phyloP scores from a whole-genome alignment of 2,329 filamentous ascomycete species.

The Botryosphaeria agaves region DNA sequence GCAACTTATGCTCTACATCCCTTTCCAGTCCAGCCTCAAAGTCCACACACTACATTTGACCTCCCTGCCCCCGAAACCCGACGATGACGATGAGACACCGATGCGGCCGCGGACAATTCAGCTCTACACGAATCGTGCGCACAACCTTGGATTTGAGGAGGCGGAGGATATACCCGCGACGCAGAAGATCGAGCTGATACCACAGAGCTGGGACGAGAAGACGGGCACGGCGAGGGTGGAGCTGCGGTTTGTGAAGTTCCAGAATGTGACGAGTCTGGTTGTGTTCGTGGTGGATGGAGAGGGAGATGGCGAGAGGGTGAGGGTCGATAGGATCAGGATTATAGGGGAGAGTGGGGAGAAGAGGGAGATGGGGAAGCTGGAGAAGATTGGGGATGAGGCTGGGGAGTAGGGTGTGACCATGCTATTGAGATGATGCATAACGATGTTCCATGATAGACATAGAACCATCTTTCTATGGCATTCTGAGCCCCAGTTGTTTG shows the following conservation, averaged over 20 bases:
- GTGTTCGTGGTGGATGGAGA: slow-evolving; percentile 73
- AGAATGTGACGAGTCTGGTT: slow-evolving; percentile 74
- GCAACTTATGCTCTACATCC: slow-evolving; percentile 83
- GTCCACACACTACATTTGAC: slow-evolving; percentile 79
- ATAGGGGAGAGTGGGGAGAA: slow-evolving; percentile 86
- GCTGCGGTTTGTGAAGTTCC: slow-evolving; percentile 92
- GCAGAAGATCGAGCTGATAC: slow-evolving; percentile 58
- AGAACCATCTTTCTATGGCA: too few species aligned
- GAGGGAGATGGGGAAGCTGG: slow-evolving; percentile 80
- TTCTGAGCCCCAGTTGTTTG: too few species aligned
- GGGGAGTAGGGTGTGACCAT: background rate
- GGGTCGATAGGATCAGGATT: slow-evolving; percentile 61
- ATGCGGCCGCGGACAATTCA: slow-evolving; percentile 71
- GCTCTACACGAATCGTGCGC: slow-evolving; percentile 73
- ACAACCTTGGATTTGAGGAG: slow-evolving; percentile 89
- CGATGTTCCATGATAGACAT: too few species aligned
- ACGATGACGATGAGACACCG: slow-evolving; percentile 55
- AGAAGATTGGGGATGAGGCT: slow-evolving; percentile 72
- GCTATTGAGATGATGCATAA: background rate
- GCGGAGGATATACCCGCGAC: slow-evolving; percentile 72
- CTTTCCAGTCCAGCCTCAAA: slow-evolving; percentile 77
- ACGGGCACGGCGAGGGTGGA: slow-evolving; percentile 33
- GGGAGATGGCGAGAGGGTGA: slow-evolving; percentile 69
- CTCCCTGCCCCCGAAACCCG: slow-evolving; percentile 47
- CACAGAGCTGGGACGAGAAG: slow-evolving; percentile 53